Conservation (phyloP, 371 early-diverging fungal genomes). For the Rhizopus arrhizus region DNA sequence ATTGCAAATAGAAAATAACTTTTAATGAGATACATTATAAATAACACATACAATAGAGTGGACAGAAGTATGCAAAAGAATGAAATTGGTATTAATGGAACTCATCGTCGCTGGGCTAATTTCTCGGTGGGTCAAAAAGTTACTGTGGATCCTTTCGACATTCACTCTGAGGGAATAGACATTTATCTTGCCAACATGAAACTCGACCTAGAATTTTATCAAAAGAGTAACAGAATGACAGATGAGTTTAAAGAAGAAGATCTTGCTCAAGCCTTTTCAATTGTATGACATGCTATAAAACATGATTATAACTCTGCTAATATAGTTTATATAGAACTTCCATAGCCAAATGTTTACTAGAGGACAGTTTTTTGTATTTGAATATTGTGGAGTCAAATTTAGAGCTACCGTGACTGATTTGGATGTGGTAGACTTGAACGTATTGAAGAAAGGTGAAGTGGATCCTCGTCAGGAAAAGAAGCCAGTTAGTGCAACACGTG, state of each 20-base stretch:
- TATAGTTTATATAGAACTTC: slow-evolving; percentile 47
- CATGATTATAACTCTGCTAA: neutral
- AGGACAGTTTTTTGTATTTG: slow-evolving; percentile 77
- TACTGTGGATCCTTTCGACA: slow-evolving; percentile 75
- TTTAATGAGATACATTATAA: neutral
- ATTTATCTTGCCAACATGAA: slow-evolving; percentile 72
- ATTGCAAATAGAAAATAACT: slow-evolving; percentile 1
- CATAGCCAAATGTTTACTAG: slow-evolving; percentile 76
- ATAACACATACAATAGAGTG: slow-evolving; percentile 39
- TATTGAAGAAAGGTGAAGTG: slow-evolving; percentile 54
- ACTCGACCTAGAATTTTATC: slow-evolving; percentile 68
- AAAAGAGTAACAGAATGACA: slow-evolving; percentile 57
- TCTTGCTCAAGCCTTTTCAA: slow-evolving; percentile 66
- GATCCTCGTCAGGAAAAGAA: slow-evolving; percentile 31
- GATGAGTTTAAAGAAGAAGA: slow-evolving; percentile 75
- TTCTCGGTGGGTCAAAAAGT: slow-evolving; percentile 84
- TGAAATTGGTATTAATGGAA: slow-evolving; percentile 72
- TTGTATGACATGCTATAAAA: slow-evolving; percentile 41
- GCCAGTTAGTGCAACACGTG: slow-evolving; percentile 44
- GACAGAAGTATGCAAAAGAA: slow-evolving; percentile 63
- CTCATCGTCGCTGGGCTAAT: slow-evolving; percentile 88
- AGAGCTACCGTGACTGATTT: slow-evolving; percentile 56
- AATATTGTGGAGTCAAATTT: slow-evolving; percentile 80
- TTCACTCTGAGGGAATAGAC: slow-evolving; percentile 55
- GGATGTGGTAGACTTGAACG: slow-evolving; percentile 67